Conservation (phyloP, 257 asterid genomes). For the Penstemon newberryi region DNA sequence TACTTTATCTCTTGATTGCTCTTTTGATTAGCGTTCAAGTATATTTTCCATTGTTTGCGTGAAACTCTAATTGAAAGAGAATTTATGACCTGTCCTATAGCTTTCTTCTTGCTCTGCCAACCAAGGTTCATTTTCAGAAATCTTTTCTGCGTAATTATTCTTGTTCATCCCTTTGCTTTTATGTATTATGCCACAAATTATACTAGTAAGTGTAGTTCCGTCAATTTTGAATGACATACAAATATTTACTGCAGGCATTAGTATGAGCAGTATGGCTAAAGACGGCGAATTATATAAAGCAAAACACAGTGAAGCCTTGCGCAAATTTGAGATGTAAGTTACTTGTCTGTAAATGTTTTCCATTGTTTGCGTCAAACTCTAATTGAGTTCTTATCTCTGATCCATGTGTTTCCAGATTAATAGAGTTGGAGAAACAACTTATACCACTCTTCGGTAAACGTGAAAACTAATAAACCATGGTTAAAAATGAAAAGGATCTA, state of each 20-base stretch:
- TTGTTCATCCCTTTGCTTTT: neutral
- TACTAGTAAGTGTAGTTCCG: neutral
- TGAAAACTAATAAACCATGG: slow-evolving; percentile 23
- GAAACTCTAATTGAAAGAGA: neutral
- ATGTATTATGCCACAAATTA: neutral
- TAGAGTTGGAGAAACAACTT: slow-evolving; percentile 91
- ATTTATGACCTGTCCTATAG: neutral
- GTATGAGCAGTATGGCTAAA: slow-evolving; percentile 57
- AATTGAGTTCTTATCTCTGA: slow-evolving; percentile 1
- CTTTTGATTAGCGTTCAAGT: neutral
- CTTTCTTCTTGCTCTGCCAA: neutral
- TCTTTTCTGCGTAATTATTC: neutral
- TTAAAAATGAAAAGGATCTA: too few species aligned
- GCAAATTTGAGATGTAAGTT: slow-evolving; percentile 74
- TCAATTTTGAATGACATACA: slow-evolving; percentile 12
- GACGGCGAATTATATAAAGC: slow-evolving; percentile 70
- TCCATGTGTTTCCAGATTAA: slow-evolving; percentile 51
- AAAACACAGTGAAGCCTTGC: slow-evolving; percentile 76
- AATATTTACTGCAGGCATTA: slow-evolving; percentile 41
- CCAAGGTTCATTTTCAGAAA: neutral
- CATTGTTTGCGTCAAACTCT: too few species aligned
- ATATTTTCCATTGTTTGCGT: neutral
- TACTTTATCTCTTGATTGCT: neutral
- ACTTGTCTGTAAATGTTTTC: slow-evolving; percentile 9
- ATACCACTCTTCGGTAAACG: slow-evolving; percentile 48